Base-by-base conservation (phyloP, 305 asterid species). In the Fraxinus floribunda region DNA sequence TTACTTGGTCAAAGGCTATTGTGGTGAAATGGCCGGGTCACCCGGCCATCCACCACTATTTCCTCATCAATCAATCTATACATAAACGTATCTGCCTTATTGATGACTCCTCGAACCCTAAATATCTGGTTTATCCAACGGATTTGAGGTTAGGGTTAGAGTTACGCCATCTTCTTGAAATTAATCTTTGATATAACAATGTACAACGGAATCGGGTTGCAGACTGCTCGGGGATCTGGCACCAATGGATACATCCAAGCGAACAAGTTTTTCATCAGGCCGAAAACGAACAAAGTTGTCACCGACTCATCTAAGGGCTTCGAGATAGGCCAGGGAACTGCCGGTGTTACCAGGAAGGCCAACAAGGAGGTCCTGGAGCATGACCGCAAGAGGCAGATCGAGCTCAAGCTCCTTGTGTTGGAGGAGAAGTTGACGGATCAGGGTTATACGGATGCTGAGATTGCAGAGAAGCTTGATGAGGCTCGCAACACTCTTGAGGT, bases 151-250 rank as follows among this genome's bases (percentile, higher is more conserved):
- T 29, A 16, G 44, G 80, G 80, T 70, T 5, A 39, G 39, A 49
- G 20, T 75, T 16, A 41, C 9, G 30, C 30, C 20, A 20, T 20
- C 18, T 39, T n/a, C 26, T 32, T 75, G 6, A 41, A 24, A 44
- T 13, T 64, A 20, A 64, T 4, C 64, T 57, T 41, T 64, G 20
- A 15, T 13, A 38, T 20, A 66, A 81, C 26, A 72, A 95, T 95
- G 99, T 95, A 94, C 76, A 95, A 94, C 90, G 99, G 99, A 34
- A 95, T 94, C 82, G 99, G 98, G 18, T 81, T 95, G 35, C 97
- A 90, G 88, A 95, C 98, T 44, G 87, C 98, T 68, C 90, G 99
- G 22, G 99, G 99, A 34, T 95, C 99, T 41, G 98, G 98, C 72
- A 95, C 98, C 35, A 94, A 94, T 79, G 99, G 99, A 1, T 85